Percentiles rank a stretch among this genome's conserved stretches.
Evolutionary conservation across 345 rosid genomes (phyloP).

Genomic region (Balakata baccata): DNA sequence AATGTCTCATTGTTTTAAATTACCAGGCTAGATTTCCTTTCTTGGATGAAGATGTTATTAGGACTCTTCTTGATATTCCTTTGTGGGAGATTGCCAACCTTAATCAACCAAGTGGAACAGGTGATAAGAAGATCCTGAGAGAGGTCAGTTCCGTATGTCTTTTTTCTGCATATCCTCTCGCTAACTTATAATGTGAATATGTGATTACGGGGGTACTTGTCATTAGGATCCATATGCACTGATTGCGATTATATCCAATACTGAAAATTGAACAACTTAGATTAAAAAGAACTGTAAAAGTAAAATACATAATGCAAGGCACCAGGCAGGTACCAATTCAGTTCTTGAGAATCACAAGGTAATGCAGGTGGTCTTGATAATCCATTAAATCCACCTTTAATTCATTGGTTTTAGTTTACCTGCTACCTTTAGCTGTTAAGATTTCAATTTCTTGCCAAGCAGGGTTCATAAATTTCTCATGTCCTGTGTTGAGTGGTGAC

Average conservation of each 20-base stretch:
- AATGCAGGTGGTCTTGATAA: neutral
- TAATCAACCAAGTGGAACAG: constrained; percentile 86
- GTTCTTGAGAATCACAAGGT: neutral
- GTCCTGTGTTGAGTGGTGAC: neutral
- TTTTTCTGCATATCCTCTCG: neutral
- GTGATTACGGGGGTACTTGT: too few species aligned
- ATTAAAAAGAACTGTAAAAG: neutral
- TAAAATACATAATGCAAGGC: too few species aligned
- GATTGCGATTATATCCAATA: neutral
- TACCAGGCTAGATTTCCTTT: constrained; percentile 87
- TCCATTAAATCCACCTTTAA: neutral
- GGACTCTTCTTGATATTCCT: constrained; percentile 69
- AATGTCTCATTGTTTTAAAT: neutral
- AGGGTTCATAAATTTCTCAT: neutral
- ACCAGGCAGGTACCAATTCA: neutral
- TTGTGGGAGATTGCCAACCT: constrained; percentile 85
- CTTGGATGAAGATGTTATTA: constrained; percentile 90
- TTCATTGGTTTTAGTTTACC: neutral
- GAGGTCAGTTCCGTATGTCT: constrained; percentile 47
- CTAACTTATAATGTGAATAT: neutral
- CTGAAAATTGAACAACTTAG: neutral
- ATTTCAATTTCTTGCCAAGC: neutral
- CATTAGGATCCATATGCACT: neutral
- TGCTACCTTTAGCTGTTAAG: neutral
- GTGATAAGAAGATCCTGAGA: constrained; percentile 91